Percentiles rank a stretch among this genome's conserved stretches.
These are phyloP conservation scores for Candida tetrigidarum DNA, from an alignment of 1,139 yeast genomes.

Conservation along the genomic window DNA sequence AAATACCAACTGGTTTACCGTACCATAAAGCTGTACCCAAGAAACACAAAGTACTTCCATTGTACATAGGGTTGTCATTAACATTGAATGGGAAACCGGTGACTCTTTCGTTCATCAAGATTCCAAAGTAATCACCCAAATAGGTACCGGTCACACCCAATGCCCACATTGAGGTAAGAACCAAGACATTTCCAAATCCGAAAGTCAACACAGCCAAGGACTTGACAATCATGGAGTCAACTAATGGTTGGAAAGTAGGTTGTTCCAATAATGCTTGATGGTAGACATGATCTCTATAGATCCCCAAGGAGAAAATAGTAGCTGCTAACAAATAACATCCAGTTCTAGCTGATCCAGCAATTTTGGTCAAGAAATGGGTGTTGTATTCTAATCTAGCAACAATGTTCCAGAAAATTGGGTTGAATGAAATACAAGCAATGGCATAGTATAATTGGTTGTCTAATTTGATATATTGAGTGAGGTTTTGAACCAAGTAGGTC, in stretches of 20 bases:
- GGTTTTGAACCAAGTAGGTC: slow-evolving; percentile 23
- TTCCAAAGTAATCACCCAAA: slow-evolving; percentile 96
- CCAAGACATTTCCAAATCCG: slow-evolving; percentile 77
- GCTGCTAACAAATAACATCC: slow-evolving; percentile 88
- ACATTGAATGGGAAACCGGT: slow-evolving; percentile 95
- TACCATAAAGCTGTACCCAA: slow-evolving; percentile 88
- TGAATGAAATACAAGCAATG: slow-evolving; percentile 72
- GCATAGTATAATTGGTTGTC: slow-evolving; percentile 38
- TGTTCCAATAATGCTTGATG: slow-evolving; percentile 56
- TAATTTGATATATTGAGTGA: slow-evolving; percentile 27
- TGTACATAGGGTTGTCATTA: slow-evolving; percentile 94
- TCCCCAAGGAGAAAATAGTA: slow-evolving; percentile 83
- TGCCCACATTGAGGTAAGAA: slow-evolving; percentile 86
- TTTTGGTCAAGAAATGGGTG: slow-evolving; percentile 71
- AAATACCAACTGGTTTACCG: slow-evolving; percentile 88
- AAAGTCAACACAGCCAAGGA: slow-evolving; percentile 46
- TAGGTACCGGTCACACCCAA: slow-evolving; percentile 96
- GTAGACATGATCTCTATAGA: slow-evolving; percentile 78
- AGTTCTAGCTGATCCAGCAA: slow-evolving; percentile 54
- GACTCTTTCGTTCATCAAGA: slow-evolving; percentile 87
- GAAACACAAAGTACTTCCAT: slow-evolving; percentile 88
- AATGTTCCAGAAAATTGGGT: slow-evolving; percentile 94
- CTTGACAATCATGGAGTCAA: slow-evolving; percentile 38
- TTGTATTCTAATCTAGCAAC: slow-evolving; percentile 87
- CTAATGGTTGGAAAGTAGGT: slow-evolving; percentile 58